Evolutionary conservation across 2,329 filamentous ascomycete genomes (phyloP).

Genomic region (Sarocladiaceae sp.): DNA sequence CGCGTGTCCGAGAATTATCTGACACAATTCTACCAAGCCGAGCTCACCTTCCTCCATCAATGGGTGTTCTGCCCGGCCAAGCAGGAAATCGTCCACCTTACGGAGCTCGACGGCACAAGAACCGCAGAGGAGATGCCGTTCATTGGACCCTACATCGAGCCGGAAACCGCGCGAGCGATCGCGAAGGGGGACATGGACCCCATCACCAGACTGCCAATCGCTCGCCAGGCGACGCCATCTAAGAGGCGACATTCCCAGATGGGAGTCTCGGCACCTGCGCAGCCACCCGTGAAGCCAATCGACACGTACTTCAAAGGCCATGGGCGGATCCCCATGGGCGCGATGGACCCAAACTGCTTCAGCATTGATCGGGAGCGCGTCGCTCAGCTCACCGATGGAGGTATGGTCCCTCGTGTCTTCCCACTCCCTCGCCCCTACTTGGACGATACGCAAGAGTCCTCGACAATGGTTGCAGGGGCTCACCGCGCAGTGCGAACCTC

Average conservation of each 20-base stretch:
- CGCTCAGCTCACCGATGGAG: slow-evolving; percentile 44
- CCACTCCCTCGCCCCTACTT: slow-evolving; percentile 56
- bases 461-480: slow-evolving; percentile 14
- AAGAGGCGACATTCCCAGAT: slow-evolving; percentile 38
- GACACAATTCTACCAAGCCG: slow-evolving; percentile 76
- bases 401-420: slow-evolving; percentile 50
- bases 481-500: slow-evolving; percentile 23
- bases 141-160: slow-evolving; percentile 70
- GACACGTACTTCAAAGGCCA: slow-evolving; percentile 49
- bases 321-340: slow-evolving; percentile 52
- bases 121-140: slow-evolving; percentile 71
- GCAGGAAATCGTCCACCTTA: slow-evolving; percentile 71
- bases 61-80: slow-evolving; percentile 83
- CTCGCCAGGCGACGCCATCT: slow-evolving; percentile 35
- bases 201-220: slow-evolving; percentile 71
- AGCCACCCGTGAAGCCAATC: slow-evolving; percentile 43
- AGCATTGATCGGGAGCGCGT: slow-evolving; percentile 45
- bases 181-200: slow-evolving; percentile 82
- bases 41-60: slow-evolving; percentile 90
- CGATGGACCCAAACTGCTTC: slow-evolving; percentile 61
- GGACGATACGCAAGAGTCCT: slow-evolving; percentile 26
- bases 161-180: slow-evolving; percentile 66
- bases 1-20: slow-evolving; percentile 79
- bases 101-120: slow-evolving; percentile 57
- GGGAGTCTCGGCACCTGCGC: slow-evolving; percentile 13